These are phyloP conservation scores for Ascocoryne sarcoides DNA, from an alignment of 2,329 filamentous ascomycete species.

Conservation along the genomic window DNA sequence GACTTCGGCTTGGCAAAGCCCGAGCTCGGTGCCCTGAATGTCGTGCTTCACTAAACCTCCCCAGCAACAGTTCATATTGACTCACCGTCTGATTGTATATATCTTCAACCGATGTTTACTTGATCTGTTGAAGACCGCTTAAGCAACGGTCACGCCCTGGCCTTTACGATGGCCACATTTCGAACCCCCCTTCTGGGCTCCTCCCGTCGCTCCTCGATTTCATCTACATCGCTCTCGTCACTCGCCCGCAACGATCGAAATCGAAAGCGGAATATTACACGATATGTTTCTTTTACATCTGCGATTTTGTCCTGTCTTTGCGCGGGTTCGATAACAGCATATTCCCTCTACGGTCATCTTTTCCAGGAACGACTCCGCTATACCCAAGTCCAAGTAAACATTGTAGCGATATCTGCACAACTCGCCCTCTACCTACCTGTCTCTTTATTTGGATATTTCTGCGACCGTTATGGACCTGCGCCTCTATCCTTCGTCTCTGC, in stretches of 20 bases:
- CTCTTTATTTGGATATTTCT: conserved; percentile 79
- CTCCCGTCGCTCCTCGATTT: conserved; percentile 11
- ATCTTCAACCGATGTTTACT: too few species aligned
- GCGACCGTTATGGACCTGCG: conserved; percentile 77
- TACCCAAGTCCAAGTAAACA: conserved; percentile 85
- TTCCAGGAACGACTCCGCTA: conserved; percentile 84
- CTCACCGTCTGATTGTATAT: too few species aligned
- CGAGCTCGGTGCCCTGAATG: too few species aligned
- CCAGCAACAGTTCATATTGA: too few species aligned
- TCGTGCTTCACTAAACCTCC: too few species aligned
- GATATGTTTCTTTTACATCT: conserved; percentile 41
- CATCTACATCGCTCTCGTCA: conserved; percentile 14
- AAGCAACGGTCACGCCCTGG: not conserved
- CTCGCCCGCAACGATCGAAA: conserved; percentile 10
- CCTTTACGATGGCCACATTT: conserved; percentile 15
- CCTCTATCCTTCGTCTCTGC: conserved; percentile 67
- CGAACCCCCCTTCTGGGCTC: conserved; percentile 18
- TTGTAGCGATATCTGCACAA: conserved; percentile 77
- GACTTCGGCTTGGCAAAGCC: too few species aligned
- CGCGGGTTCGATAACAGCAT: conserved; percentile 86
- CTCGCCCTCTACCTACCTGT: conserved; percentile 89
- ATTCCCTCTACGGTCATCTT: conserved; percentile 85
- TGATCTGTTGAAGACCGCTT: too few species aligned
- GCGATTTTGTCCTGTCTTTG: conserved; percentile 57
- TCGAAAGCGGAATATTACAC: conserved; percentile 18